Evolutionary conservation across 164 flowering plant genomes (phyloP).

Genomic region (Berberis thunbergii): DNA sequence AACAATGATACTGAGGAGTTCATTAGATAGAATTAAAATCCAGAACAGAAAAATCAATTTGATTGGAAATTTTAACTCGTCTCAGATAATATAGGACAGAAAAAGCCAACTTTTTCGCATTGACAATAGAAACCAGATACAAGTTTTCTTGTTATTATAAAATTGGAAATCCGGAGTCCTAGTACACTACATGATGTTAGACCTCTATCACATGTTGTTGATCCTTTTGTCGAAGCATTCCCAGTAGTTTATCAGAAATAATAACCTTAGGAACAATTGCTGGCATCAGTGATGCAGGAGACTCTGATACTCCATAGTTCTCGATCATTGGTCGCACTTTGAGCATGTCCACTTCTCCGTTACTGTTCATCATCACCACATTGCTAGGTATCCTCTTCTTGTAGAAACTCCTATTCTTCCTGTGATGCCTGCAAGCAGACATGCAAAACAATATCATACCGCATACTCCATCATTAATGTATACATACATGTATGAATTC

Average conservation of each 20-base stretch:
- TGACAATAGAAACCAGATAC: too few relatives aligned
- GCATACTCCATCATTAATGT: not conserved
- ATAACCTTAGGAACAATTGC: conserved; percentile 13
- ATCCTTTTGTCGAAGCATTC: not conserved
- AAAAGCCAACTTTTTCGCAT: too few relatives aligned
- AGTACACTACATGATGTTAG: too few relatives aligned
- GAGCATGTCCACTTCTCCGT: conserved; percentile 37
- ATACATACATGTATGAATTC: not conserved
- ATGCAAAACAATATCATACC: too few relatives aligned
- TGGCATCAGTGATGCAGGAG: conserved; percentile 7
- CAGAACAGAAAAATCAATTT: too few relatives aligned
- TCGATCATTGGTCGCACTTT: conserved; percentile 17
- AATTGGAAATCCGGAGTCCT: too few relatives aligned
- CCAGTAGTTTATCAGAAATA: conserved; percentile 12
- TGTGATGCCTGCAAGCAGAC: conserved; percentile 24
- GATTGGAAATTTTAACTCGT: too few relatives aligned
- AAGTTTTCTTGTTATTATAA: too few relatives aligned
- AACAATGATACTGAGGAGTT: too few relatives aligned
- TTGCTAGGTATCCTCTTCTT: conserved; percentile 34
- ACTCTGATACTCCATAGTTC: conserved; percentile 7
- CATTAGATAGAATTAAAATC: too few relatives aligned
- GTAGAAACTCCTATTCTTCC: conserved; percentile 29
- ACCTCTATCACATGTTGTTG: too few relatives aligned
- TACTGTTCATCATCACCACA: conserved; percentile 37
- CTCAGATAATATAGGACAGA: too few relatives aligned